Conservation (phyloP, 768 basidiomycete genomes). For the Thelephora ganbajun region DNA sequence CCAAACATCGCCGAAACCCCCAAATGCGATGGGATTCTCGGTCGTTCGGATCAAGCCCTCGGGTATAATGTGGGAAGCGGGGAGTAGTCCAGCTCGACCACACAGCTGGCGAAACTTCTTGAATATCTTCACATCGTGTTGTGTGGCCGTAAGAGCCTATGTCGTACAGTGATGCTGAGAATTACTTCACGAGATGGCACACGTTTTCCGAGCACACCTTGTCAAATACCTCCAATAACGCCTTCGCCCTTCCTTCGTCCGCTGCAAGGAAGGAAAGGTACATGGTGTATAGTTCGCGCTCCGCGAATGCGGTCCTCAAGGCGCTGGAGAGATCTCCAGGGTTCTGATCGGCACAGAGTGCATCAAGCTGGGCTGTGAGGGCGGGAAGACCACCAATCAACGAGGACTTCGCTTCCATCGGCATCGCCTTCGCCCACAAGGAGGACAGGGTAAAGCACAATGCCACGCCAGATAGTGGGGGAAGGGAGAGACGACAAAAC, state of each 20-base stretch:
- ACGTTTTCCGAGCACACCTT: not conserved
- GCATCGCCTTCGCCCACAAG: too few relatives aligned
- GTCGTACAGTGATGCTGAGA: not conserved
- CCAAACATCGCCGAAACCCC: not conserved
- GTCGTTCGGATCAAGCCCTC: not conserved
- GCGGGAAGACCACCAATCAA: too few relatives aligned
- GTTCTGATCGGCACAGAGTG: not conserved
- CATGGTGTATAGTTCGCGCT: too few relatives aligned
- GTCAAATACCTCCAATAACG: not conserved
- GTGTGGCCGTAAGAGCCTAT: not conserved
- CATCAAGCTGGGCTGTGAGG: too few relatives aligned
- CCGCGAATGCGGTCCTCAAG: not conserved
- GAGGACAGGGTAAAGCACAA: too few relatives aligned
- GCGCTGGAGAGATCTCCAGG: not conserved
- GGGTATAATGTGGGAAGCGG: not conserved
- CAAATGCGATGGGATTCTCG: not conserved
- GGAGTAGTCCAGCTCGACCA: not conserved
- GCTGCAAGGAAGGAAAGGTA: too few relatives aligned
- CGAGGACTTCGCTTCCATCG: too few relatives aligned
- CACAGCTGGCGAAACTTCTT: not conserved
- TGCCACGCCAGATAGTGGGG: too few relatives aligned
- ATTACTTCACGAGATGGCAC: not conserved
- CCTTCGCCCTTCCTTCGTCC: not conserved
- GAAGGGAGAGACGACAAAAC: too few relatives aligned
- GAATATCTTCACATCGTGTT: not conserved